These are phyloP conservation scores for Ampelocalamus luodianensis DNA, from an alignment of 176 grass and related monocot species.

Conservation along the genomic window DNA sequence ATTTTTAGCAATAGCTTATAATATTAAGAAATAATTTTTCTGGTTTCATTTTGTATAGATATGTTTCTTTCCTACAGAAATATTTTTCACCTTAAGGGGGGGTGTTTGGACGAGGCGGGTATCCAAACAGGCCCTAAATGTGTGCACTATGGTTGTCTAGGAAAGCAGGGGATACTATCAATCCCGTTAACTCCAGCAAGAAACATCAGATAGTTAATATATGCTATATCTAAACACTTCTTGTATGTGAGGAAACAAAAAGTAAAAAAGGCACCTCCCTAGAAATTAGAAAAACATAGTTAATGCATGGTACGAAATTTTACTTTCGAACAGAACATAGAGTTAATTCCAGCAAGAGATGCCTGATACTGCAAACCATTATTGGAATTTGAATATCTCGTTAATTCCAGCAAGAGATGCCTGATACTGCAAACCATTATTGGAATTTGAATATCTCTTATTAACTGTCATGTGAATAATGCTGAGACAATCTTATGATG, in stretches of 20 bases:
- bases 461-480: background rate
- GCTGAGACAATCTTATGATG: background rate
- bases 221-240: slow-evolving; percentile 7
- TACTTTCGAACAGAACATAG: background rate
- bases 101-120: background rate
- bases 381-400: background rate
- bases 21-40: background rate
- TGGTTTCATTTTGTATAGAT: background rate
- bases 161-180: background rate
- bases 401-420: background rate
- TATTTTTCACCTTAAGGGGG: background rate
- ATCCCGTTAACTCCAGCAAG: background rate
- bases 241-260: background rate
- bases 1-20: background rate
- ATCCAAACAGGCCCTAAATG: background rate
- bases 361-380: background rate
- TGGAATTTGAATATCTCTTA: background rate
- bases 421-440: background rate
- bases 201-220: background rate
- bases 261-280: background rate
- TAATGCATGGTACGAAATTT: background rate
- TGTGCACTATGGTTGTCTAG: background rate
- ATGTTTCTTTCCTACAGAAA: background rate
- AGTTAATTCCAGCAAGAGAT: background rate
- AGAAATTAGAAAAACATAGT: background rate